Evolutionary conservation across 2,329 filamentous ascomycete species (phyloP), one percentile per base, ranked within the genome.

Genomic region (Venturia aucupariae): DNA sequence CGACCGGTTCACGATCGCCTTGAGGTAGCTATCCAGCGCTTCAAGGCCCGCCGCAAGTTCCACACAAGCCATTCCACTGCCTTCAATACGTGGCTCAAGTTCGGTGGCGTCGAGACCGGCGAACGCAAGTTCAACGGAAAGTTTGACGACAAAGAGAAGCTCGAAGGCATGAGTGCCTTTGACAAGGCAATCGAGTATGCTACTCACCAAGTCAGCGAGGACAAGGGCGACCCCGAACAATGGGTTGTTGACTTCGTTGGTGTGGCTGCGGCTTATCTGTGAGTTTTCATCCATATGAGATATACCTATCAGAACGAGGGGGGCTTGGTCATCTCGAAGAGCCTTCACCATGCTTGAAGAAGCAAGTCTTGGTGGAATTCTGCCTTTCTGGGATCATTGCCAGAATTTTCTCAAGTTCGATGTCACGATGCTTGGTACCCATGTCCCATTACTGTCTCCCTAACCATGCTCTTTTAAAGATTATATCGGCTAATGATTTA

Each of bases 211-310:
- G 80, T 88, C 54, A 78, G 81, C 55, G 75, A 76, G 48, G 77
- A 81, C 24, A 78, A 80, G 13, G 70, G 72, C 19, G 71, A 81
- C 5, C 71, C 76, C 0, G 79, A 82, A n/a, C 73, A 83, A 39
- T 94, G 92, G 86, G 78, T 81, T 1, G 85, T 97, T 7, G 91
- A 97, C 73, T 97, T 97, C 71, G 80, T 86, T 41, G 85, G 83
- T 13, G 84, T 97, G 46, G 88, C 83, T 0, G 87, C 88, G 46
- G 90, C 89, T 0, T 99, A 90, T 73, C 77, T 97, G 83, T 92
- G 77, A 74, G 84, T 79, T 64, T 46, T 55, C 13, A 22, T 22
- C 13, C 6, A 6, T 15, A 3, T 11, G 8, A 22, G 24, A 3
- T 7, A 42, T 6, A 27, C 46, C 24, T 6, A 22, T 15, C 7